phyloP scores from a whole-genome alignment of 2,329 filamentous ascomycete species.

The Aaosphaeria arxii region DNA sequence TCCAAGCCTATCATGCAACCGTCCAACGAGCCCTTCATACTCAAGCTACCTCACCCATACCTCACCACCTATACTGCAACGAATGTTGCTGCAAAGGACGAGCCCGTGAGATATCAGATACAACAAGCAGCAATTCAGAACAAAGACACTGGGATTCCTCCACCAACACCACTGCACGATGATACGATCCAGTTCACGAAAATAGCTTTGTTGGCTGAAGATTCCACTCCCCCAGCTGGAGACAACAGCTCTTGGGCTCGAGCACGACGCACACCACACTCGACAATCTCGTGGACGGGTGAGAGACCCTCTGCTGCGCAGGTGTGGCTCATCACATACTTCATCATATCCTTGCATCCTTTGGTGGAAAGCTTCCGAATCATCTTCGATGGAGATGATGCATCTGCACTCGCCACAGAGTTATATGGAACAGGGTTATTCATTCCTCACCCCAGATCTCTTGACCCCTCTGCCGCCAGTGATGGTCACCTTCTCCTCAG shows the following conservation, averaged over 20 bases:
- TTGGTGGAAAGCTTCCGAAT: conserved; percentile 46
- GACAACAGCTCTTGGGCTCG: conserved; percentile 44
- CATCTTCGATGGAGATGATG: conserved; percentile 36
- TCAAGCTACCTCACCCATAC: conserved; percentile 38
- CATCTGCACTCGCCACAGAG: conserved; percentile 38
- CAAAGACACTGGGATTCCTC: conserved; percentile 16
- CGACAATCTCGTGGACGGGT: conserved; percentile 42
- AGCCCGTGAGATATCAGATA: conserved; percentile 19
- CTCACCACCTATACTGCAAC: conserved; percentile 32
- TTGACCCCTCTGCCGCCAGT: conserved; percentile 31
- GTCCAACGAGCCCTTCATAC: conserved; percentile 16
- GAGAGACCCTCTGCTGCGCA: conserved; percentile 43
- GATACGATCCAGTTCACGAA: conserved; percentile 27
- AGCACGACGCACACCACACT: conserved; percentile 42
- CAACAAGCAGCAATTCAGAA: conserved; percentile 13
- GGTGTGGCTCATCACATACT: conserved; percentile 48
- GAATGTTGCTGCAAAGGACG: conserved; percentile 17
- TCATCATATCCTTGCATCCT: conserved; percentile 44
- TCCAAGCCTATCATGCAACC: too few relatives aligned
- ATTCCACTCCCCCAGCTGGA: conserved; percentile 20
- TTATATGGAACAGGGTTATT: conserved; percentile 44
- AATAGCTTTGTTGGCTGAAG: conserved; percentile 19
- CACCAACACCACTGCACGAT: conserved; percentile 26
- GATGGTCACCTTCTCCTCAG: conserved; percentile 49
- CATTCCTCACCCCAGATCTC: conserved; percentile 38